Percentiles rank a stretch among this genome's conserved stretches.
Conservation (phyloP, 2,329 filamentous ascomycete genomes). For the Ascochyta pisi region DNA sequence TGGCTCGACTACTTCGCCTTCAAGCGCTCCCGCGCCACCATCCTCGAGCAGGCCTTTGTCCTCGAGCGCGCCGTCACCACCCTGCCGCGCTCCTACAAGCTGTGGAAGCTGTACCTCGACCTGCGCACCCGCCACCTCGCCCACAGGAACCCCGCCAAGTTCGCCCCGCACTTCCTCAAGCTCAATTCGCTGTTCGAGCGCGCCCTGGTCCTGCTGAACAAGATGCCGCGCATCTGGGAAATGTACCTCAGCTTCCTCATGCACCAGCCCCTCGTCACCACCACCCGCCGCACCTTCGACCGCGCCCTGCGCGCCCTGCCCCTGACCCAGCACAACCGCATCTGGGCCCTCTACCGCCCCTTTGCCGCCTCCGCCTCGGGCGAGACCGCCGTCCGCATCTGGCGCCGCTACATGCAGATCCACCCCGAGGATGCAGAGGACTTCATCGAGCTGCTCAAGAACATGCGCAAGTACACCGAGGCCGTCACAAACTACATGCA, state of each 20-base stretch:
- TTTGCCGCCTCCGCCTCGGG: slow-evolving; percentile 93
- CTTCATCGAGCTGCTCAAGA: slow-evolving; percentile 86
- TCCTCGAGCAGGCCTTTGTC: slow-evolving; percentile 83
- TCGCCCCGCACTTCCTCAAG: slow-evolving; percentile 83
- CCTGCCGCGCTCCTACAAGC: slow-evolving; percentile 92
- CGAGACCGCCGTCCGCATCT: slow-evolving; percentile 89
- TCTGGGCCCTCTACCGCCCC: slow-evolving; percentile 89
- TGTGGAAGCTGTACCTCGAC: slow-evolving; percentile 96
- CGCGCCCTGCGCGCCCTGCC: slow-evolving; percentile 89
- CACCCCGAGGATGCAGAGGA: slow-evolving; percentile 96
- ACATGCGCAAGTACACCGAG: slow-evolving; percentile 85
- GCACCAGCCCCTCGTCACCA: slow-evolving; percentile 88
- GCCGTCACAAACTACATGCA: slow-evolving; percentile 91
- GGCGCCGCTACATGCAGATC: slow-evolving; percentile 95
- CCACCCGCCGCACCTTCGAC: slow-evolving; percentile 87
- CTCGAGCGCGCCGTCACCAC: slow-evolving; percentile 91
- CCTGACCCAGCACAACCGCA: slow-evolving; percentile 91
- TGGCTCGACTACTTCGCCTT: slow-evolving; percentile 95
- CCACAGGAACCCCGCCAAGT: slow-evolving; percentile 81
- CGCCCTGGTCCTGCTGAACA: slow-evolving; percentile 91
- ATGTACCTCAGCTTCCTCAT: slow-evolving; percentile 93
- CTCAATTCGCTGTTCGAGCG: slow-evolving; percentile 95
- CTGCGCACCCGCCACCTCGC: slow-evolving; percentile 82
- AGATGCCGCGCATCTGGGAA: slow-evolving; percentile 99
- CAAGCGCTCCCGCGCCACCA: slow-evolving; percentile 84